A percentile compares a stretch with the other conserved stretches of the same genome.
Evolutionary conservation across 352 stramenopile genomes (phyloP).

Genomic region (Phytophthora pinifolia): DNA sequence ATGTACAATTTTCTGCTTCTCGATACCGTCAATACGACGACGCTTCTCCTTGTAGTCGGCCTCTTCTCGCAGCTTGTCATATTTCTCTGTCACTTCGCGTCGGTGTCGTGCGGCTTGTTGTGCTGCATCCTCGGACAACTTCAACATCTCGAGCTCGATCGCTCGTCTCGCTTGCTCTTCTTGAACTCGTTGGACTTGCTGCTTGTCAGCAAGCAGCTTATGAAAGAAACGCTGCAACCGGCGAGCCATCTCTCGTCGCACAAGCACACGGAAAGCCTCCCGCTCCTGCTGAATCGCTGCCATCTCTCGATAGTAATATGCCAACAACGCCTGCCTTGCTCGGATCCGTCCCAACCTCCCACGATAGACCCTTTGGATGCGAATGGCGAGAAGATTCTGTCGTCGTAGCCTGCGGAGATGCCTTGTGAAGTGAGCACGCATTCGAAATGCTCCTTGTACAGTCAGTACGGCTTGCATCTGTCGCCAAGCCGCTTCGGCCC

Average conservation of each 20-base stretch:
- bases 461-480: conserved; percentile 51
- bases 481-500: conserved; percentile 30
- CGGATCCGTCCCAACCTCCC: conserved; percentile 50
- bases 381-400: conserved; percentile 49
- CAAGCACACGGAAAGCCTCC: conserved; percentile 40
- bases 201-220: conserved; percentile 29
- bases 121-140: conserved; percentile 32
- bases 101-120: conserved; percentile 38
- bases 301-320: conserved; percentile 61
- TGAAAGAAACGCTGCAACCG: conserved; percentile 50
- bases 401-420: conserved; percentile 44
- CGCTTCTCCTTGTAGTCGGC: conserved; percentile 42
- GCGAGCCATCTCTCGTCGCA: conserved; percentile 41
- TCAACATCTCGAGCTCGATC: conserved; percentile 52
- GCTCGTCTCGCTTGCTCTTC: conserved; percentile 27
- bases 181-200: conserved; percentile 15
- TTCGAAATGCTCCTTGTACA: conserved; percentile 68
- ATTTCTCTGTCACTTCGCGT: conserved; percentile 47
- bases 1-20: conserved; percentile 68
- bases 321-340: conserved; percentile 37
- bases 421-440: conserved; percentile 56
- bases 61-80: conserved; percentile 54
- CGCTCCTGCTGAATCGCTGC: conserved; percentile 51
- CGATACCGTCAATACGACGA: conserved; percentile 46
- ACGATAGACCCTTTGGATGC: conserved; percentile 63